Evolutionary conservation across 2,329 filamentous ascomycete species (phyloP).

Genomic region (Exophiala bonariae): DNA sequence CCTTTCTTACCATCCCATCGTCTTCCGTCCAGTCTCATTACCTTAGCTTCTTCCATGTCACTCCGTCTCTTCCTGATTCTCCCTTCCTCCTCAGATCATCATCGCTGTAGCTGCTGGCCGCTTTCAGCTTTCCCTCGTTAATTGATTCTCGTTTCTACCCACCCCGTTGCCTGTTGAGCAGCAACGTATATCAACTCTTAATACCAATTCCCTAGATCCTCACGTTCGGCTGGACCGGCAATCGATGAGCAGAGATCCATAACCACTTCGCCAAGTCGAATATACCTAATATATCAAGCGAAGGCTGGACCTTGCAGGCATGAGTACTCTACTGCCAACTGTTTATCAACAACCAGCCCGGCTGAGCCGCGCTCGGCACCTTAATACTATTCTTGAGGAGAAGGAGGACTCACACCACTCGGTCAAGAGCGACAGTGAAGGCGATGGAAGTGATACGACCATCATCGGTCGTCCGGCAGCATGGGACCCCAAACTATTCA

Average conservation of each 20-base stretch:
- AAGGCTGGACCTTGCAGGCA: constrained; percentile 24
- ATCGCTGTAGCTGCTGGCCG: constrained; percentile 25
- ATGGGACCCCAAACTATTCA: constrained; percentile 30
- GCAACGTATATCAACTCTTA: constrained; percentile 19
- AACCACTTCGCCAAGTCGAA: constrained; percentile 4
- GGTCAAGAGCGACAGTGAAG: constrained; percentile 36
- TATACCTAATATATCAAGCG: constrained; percentile 6
- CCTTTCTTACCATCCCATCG: too few species aligned
- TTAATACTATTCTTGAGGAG: constrained; percentile 68
- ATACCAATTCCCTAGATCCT: constrained; percentile 14
- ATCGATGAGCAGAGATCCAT: constrained; percentile 8
- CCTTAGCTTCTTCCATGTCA: constrained; percentile 10
- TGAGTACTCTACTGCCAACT: constrained; percentile 46
- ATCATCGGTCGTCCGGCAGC: constrained; percentile 31
- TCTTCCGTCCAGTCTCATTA: constrained; percentile 12
- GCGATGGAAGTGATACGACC: constrained; percentile 39
- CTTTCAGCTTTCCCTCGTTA: constrained; percentile 23
- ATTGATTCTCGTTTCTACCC: constrained; percentile 5
- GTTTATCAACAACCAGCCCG: constrained; percentile 54
- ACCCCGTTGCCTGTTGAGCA: constrained; percentile 19
- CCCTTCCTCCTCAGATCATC: constrained; percentile 12
- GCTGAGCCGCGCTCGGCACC: constrained; percentile 58
- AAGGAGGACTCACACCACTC: constrained; percentile 34
- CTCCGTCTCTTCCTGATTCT: constrained; percentile 3
- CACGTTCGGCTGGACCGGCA: constrained; percentile 5